Conservation (phyloP, 169 alveolate species). For the Eimeria brunetti region DNA sequence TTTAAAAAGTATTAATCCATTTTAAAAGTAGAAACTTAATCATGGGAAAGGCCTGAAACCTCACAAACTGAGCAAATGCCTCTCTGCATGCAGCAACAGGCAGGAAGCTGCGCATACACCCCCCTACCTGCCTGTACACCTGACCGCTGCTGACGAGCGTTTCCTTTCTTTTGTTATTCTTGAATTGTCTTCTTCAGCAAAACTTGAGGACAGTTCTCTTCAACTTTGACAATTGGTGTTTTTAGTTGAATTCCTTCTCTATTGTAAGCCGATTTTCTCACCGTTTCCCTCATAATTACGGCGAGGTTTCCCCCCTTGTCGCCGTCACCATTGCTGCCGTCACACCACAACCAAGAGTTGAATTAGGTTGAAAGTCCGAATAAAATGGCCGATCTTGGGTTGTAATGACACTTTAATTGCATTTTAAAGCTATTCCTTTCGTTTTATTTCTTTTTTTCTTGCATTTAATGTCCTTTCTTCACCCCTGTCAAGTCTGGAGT, state of each 20-base stretch:
- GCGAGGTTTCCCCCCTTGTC: neutral
- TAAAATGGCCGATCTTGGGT: neutral
- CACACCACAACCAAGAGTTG: neutral
- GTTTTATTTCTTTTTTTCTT: neutral
- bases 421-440: too few species aligned
- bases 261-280: too few species aligned
- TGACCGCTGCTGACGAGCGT: neutral
- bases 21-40: too few species aligned
- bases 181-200: neutral
- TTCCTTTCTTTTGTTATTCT: neutral
- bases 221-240: neutral
- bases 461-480: neutral
- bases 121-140: neutral
- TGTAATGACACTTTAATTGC: neutral
- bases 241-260: too few species aligned
- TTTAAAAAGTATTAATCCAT: neutral
- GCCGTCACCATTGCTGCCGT: neutral
- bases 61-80: neutral
- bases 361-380: neutral
- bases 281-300: too few species aligned
- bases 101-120: too few species aligned
- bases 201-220: neutral
- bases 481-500: neutral
- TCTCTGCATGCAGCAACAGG: neutral
- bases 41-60: neutral